phyloP scores from a whole-genome alignment of 2,329 filamentous ascomycete genomes.

The Cordyceps cateniannulata region DNA sequence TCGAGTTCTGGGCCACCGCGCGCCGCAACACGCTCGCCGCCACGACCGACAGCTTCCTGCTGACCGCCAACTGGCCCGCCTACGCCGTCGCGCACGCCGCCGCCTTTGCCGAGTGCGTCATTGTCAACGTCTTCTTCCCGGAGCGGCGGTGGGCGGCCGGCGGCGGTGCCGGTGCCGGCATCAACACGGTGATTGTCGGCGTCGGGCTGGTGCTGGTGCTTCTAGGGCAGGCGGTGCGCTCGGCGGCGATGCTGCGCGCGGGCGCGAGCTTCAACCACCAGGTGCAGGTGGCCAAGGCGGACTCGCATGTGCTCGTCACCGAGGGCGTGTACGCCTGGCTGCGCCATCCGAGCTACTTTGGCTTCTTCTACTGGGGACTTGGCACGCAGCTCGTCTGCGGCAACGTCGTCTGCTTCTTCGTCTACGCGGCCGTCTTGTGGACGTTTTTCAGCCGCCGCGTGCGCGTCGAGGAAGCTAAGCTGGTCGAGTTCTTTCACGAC shows the following conservation, averaged over 20 bases:
- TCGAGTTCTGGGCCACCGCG: constrained; percentile 91
- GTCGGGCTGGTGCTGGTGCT: constrained; percentile 59
- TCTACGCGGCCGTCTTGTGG: constrained; percentile 73
- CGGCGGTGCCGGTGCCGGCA: too few species aligned
- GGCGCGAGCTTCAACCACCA: constrained; percentile 89
- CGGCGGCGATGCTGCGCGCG: constrained; percentile 81
- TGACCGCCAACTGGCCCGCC: constrained; percentile 74
- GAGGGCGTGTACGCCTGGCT: constrained; percentile 69
- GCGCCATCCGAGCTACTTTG: constrained; percentile 91
- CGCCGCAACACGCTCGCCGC: constrained; percentile 72
- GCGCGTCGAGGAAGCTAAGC: constrained; percentile 66
- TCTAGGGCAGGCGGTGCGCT: constrained; percentile 68
- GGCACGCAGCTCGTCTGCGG: constrained; percentile 88
- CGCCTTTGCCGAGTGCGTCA: constrained; percentile 66
- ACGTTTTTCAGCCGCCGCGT: constrained; percentile 76
- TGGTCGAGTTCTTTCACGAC: constrained; percentile 76
- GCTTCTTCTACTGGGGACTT: constrained; percentile 98
- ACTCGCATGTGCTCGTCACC: constrained; percentile 74
- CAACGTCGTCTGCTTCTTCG: constrained; percentile 71
- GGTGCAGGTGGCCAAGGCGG: constrained; percentile 63
- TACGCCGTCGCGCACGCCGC: constrained; percentile 78
- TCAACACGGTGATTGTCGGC: constrained; percentile 35
- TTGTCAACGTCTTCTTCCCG: constrained; percentile 53
- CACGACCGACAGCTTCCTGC: constrained; percentile 68
- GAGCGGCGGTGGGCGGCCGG: constrained; percentile 32